Conservation (phyloP, 805 yeast species). For the Lachancea sp. region DNA sequence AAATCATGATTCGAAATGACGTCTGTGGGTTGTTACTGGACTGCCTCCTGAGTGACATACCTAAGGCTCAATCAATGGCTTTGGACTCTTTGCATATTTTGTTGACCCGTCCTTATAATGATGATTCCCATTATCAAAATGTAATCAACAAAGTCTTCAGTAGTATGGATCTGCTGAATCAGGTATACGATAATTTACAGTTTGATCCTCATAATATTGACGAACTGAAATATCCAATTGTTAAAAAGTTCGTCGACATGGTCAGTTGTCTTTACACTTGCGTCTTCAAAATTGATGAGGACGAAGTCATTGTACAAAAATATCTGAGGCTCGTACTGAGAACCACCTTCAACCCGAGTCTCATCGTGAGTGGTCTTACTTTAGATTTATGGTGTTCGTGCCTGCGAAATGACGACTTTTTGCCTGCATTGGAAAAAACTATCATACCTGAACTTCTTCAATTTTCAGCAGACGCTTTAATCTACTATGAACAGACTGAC, state of each 20-base stretch:
- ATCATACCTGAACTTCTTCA: conserved; percentile 62
- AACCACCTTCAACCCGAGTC: conserved; percentile 77
- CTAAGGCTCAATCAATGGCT: conserved; percentile 70
- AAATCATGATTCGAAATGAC: conserved; percentile 59
- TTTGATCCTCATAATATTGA: conserved; percentile 68
- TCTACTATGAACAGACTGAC: conserved; percentile 67
- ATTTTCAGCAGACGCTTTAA: conserved; percentile 67
- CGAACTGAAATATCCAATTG: conserved; percentile 70
- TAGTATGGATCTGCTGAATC: conserved; percentile 64
- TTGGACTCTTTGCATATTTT: conserved; percentile 87
- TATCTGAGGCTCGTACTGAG: conserved; percentile 70
- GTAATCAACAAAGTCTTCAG: conserved; percentile 77
- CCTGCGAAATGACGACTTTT: conserved; percentile 70
- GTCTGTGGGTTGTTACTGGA: conserved; percentile 57
- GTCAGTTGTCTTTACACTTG: conserved; percentile 39
- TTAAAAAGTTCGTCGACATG: conserved; percentile 91
- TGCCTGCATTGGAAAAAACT: conserved; percentile 40
- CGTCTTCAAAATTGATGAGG: conserved; percentile 52
- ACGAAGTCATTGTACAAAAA: conserved; percentile 50
- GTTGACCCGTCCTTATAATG: conserved; percentile 69
- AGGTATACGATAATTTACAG: conserved; percentile 48
- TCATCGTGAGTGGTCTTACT: conserved; percentile 85
- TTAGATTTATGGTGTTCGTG: conserved; percentile 92
- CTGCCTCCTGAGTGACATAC: conserved; percentile 52
- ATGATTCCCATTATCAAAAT: conserved; percentile 62